Evolutionary conservation across 2,329 filamentous ascomycete genomes (phyloP), one percentile per base, ranked within the genome.

Genomic region (Alternaria triticina): DNA sequence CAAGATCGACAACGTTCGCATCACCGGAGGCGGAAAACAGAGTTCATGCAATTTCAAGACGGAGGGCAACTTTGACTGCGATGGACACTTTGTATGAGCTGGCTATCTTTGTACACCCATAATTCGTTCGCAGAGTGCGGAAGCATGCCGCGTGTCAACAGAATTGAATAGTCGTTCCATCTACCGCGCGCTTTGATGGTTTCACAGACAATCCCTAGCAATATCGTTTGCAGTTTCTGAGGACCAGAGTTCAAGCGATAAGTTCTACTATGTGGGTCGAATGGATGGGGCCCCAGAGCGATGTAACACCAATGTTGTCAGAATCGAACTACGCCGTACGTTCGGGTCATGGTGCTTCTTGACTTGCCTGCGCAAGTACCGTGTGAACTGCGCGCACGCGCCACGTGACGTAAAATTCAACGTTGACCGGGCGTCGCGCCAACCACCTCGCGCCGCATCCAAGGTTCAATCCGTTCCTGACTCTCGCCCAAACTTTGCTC

Each of bases 1-100:
- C 82, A 84, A 81, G 12, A 87, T 86, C 82, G 78, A 75, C 5
- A 79, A 77, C 44, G 82, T 86, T 61, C 13, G 43, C 9, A 61
- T 75, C n/a, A 68, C 61, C 0, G 73, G 70, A 12, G 83, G 83
- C 13, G 77, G 84, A 71, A 82, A 64, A 5, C 60, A 59, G 23
- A 74, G 71, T 59, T 36, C 44, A n/a, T 76, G 74, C 49, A 77
- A 76, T 54, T 73, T 73, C 55, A 64, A 70, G 57, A 73, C 72
- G 1, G 64, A 62, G 27, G 74, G 74, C 4, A 65, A 75, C 46
- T 76, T 75, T 49, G 65, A 69, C 30, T 76, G 74, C 49, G 70
- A 71, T 54, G 72, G 70, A 4, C 15, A 62, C 1, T 71, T 71
- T 57, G 22, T 13, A 40, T 40, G 36, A 40, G n/a, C 36, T 40